Evolutionary conservation across 495 filamentous ascomycete species (phyloP), one percentile per base, ranked within the genome.

Genomic region (Penicillium waksmanii): DNA sequence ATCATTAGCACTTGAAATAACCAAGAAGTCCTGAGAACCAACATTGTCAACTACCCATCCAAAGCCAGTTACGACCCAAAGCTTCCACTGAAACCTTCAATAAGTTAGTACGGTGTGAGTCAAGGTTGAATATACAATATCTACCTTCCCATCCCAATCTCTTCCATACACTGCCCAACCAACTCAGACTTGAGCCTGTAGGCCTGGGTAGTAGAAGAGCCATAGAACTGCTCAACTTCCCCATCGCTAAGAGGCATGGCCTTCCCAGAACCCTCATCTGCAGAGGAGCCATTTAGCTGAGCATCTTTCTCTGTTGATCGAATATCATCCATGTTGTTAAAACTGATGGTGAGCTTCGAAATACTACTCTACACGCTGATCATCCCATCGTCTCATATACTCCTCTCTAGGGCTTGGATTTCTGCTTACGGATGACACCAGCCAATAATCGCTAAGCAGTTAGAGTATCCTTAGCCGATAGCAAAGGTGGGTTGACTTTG

Each of bases 21-120:
- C 15, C 2, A 9, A 10, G 1, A 51, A 23, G 15, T 7, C 18
- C 18, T 4, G n/a, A 35, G 15, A 27, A 61, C 64, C 13, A 57
- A 71, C 70, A 35, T 73, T 73, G 55, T 75, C 73, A 3, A 75
- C 68, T 19, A 73, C 69, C 66, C 66, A 75, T 31, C 73, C 70
- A 35, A 75, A 75, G 0, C 73, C 73, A 27, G 70, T 72, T 0
- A 73, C 63, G 10, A 70, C 58, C 33, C 72, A 75, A 0, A 75
- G 62, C 27, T 67, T 68, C 66, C 66, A 75, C 65, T 75, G 73
- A 19, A 72, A 75, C 34, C 70, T 75, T 31, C 1, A 12, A 6
- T 3, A 21, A 13, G 38, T 67, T 17, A 65, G 47, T 15, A 34
- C 23, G 38, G 1, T 18, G 19, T 25, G 8, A 42, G 15, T 19